Evolutionary conservation across 192 early-diverging fungal genomes (phyloP).

Genomic region (Umbelopsis isabellina): DNA sequence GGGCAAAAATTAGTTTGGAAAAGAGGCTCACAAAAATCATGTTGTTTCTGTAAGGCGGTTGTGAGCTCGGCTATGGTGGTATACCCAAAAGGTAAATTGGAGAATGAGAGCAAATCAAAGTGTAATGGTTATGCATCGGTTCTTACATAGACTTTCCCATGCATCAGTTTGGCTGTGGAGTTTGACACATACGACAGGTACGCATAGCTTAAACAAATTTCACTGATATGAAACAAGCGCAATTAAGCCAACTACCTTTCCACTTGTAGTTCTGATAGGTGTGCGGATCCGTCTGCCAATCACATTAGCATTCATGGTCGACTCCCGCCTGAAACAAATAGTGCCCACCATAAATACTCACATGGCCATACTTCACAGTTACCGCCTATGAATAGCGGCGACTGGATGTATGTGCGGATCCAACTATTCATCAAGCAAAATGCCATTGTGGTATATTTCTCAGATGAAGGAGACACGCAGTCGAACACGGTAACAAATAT

Average conservation of each 20-base stretch:
- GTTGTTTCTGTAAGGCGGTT: slow-evolving; percentile 30
- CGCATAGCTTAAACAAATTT: not conserved
- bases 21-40: not conserved
- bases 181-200: slow-evolving; percentile 46
- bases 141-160: not conserved
- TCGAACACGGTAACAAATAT: not conserved
- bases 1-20: not conserved
- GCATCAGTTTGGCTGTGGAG: slow-evolving; percentile 39
- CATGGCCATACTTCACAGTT: slow-evolving; percentile 33
- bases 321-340: slow-evolving; percentile 23
- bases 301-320: slow-evolving; percentile 44
- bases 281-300: slow-evolving; percentile 39
- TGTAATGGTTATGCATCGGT: not conserved
- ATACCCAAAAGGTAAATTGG: slow-evolving; percentile 31
- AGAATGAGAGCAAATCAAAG: not conserved
- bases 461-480: slow-evolving; percentile 17
- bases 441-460: slow-evolving; percentile 2
- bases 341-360: slow-evolving; percentile 36
- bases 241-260: not conserved
- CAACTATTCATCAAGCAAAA: not conserved
- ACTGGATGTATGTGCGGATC: slow-evolving; percentile 28
- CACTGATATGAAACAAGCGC: not conserved
- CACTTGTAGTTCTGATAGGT: slow-evolving; percentile 28
- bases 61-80: slow-evolving; percentile 43
- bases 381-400: slow-evolving; percentile 32